phyloP scores from a whole-genome alignment of 2,329 filamentous ascomycete species.

The Trichoderma hamatum region DNA sequence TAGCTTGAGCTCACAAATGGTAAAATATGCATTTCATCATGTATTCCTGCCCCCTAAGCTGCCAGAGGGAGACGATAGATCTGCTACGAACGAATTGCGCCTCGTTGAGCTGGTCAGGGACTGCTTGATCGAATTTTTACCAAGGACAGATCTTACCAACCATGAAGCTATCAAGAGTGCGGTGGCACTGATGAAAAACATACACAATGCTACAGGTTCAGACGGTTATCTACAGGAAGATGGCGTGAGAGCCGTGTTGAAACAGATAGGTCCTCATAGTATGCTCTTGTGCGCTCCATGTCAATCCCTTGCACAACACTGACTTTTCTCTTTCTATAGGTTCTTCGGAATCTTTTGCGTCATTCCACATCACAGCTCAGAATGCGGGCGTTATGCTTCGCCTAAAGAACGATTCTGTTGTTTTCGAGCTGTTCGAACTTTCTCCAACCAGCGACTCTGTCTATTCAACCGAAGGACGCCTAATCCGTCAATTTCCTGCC shows the following conservation, averaged over 20 bases:
- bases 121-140: neutral
- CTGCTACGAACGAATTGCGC: neutral
- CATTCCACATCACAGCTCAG: neutral
- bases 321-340: neutral
- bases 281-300: neutral
- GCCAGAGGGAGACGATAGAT: neutral
- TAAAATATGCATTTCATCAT: neutral
- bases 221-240: neutral
- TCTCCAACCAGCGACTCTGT: neutral
- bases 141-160: neutral
- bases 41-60: neutral
- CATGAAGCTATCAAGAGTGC: neutral
- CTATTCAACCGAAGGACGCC: neutral
- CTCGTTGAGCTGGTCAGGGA: neutral
- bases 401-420: neutral
- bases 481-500: neutral
- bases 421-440: neutral
- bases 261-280: neutral
- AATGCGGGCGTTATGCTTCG: neutral
- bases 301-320: neutral
- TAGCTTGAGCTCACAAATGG: neutral
- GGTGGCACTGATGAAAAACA: neutral
- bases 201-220: neutral
- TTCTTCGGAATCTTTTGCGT: neutral
- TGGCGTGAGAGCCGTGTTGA: neutral